These are phyloP conservation scores for Apophysomyces ossiformis DNA, from an alignment of 371 early-diverging fungal species.

Conservation along the genomic window DNA sequence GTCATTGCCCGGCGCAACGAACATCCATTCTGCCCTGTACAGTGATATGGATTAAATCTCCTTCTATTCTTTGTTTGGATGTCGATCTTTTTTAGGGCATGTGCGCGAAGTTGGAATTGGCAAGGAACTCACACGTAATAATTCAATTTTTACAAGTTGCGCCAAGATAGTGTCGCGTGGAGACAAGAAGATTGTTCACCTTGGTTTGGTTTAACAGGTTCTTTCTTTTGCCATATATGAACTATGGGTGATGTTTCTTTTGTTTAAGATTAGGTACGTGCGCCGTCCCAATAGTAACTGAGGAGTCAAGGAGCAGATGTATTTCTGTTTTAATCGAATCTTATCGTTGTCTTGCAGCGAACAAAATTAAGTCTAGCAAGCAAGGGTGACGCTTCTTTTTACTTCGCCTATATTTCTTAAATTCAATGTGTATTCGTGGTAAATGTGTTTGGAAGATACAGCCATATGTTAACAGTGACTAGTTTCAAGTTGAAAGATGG, in stretches of 20 bases:
- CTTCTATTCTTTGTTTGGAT: not conserved
- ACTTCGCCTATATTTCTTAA: no score
- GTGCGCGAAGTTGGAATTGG: not conserved
- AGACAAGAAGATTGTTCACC: not conserved
- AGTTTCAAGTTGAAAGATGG: no score
- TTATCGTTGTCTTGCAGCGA: not conserved
- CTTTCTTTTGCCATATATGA: not conserved
- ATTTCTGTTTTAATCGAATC: not conserved
- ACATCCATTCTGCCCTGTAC: not conserved
- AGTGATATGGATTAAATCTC: conserved; percentile 1
- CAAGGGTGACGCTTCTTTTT: no score
- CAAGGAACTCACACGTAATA: not conserved
- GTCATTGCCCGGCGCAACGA: not conserved
- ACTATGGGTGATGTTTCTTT: not conserved
- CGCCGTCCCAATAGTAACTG: conserved; percentile 1
- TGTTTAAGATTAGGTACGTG: not conserved
- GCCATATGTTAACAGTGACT: no score
- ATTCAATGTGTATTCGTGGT: no score
- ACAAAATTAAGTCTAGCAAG: not conserved
- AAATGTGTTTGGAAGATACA: no score
- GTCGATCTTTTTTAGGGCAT: not conserved
- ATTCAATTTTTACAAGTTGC: not conserved
- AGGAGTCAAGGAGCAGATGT: not conserved
- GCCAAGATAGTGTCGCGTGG: conserved; percentile 10
- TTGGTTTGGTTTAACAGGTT: not conserved